Base-by-base conservation (phyloP, 2,329 filamentous ascomycete genomes). In the Parafenestella ontariensis region DNA sequence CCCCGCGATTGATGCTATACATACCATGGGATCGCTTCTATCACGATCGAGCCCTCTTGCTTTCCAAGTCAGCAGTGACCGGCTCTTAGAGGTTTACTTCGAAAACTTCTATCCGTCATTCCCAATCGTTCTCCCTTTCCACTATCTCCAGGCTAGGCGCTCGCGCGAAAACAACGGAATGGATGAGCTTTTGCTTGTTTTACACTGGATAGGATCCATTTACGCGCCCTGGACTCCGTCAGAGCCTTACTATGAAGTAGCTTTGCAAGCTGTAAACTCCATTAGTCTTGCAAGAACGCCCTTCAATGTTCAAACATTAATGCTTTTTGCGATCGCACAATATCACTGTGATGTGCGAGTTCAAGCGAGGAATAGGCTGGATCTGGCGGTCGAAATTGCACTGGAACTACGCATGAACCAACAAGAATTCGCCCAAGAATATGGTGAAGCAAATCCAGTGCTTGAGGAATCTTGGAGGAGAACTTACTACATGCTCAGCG, bases 401-500 rank as follows among this genome's bases (percentile, higher is more conserved):
- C 76, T 96, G 17, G 85, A 91, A 52, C 82, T 96, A n/a, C 87
- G 88, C 0, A 85, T 97, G 77, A 88, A 96, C 69, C 84, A 84
- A n/a, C 80, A 83, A 46, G 81, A 82, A 0, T 96, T 88, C 72
- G 88, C 91, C 0, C 76, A 79, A 0, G 74, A 80, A 1, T 81
- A 91, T 67, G 87, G 89, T 9, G 80, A 83, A 37, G 85, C 85
- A 2, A 85, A 88, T 56, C 81, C 85, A 0, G 80, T 92, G 1
- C 72, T 93, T 2, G 90, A 93, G 70, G 93, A 97, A 75, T 92
- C 88, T 68, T 89, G 91, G 85, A 85, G 92, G 24, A 83, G 93
- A 48, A 96, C 92, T 0, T 97, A 91, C 90, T 96, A 92, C 89
- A 90, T 86, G 64, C 59, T 90, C 5, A 91, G 88, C 66, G 82